Percentiles rank a stretch among this genome's conserved stretches.
phyloP scores from a whole-genome alignment of 83 land plant genomes.

The Diphasiastrum complanatum region DNA sequence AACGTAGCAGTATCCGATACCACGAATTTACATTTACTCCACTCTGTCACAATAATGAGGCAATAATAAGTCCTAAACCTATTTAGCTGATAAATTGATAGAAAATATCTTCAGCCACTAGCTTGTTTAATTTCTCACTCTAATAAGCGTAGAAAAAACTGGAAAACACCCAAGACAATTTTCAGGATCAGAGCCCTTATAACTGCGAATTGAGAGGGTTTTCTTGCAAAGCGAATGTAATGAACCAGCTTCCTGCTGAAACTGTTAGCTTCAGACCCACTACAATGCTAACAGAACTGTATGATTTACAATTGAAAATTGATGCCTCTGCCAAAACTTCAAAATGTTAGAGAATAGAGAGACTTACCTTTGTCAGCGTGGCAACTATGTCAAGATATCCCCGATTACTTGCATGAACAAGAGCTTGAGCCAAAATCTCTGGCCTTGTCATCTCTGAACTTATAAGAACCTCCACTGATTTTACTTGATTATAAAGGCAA shows the following conservation, averaged over 20 bases:
- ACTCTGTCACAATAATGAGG: no score
- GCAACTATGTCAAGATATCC: constrained; percentile 61
- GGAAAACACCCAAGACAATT: no score
- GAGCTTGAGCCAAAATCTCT: constrained; percentile 49
- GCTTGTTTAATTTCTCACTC: no score
- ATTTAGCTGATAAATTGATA: no score
- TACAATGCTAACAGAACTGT: background rate
- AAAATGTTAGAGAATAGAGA: background rate
- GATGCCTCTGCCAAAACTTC: background rate
- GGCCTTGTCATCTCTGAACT: constrained; percentile 53
- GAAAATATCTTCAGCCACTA: no score
- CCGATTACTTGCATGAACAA: constrained; percentile 57
- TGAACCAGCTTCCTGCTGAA: no score
- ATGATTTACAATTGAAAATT: background rate
- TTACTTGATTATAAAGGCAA: constrained; percentile 40
- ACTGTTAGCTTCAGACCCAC: no score
- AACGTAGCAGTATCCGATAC: constrained; percentile 14
- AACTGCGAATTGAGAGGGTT: no score
- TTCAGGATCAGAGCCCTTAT: no score
- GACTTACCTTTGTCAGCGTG: constrained; percentile 23
- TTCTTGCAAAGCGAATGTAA: no score
- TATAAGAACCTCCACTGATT: constrained; percentile 51
- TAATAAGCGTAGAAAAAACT: no score
- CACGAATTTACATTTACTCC: constrained; percentile 12
- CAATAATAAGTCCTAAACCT: no score